Evolutionary conservation across 139 green algal genomes (phyloP).

Genomic region (Chlamydomonas sp.): DNA sequence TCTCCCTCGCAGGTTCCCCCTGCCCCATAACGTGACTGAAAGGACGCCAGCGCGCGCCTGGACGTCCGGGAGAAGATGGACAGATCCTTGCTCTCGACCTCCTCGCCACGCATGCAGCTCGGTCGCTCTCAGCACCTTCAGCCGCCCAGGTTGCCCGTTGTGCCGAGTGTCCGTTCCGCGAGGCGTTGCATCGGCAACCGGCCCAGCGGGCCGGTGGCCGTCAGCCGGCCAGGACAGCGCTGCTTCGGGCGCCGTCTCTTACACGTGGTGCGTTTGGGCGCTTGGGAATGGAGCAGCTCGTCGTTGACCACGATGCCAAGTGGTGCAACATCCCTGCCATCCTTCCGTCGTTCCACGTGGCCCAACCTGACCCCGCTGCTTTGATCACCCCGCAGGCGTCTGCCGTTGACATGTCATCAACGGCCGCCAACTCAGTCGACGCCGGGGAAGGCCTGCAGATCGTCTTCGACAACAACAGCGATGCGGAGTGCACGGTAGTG

Average conservation of each 20-base stretch:
- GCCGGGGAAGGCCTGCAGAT: conserved; percentile 47
- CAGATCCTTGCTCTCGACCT: conserved; percentile 25
- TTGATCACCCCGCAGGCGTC: background rate
- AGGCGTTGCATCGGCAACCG: conserved; percentile 9
- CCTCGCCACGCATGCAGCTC: conserved; percentile 42
- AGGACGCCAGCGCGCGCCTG: conserved; percentile 11
- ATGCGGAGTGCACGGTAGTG: conserved; percentile 59
- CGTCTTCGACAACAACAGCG: conserved; percentile 67
- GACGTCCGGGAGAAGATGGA: conserved; percentile 34
- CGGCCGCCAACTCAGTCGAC: conserved; percentile 17
- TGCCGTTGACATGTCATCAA: conserved; percentile 21
- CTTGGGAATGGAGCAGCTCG: background rate
- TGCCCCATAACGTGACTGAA: too few relatives aligned
- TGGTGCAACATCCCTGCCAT: too few relatives aligned
- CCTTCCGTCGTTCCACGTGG: too few relatives aligned
- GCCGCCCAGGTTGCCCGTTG: conserved; percentile 9
- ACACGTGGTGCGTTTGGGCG: conserved; percentile 4
- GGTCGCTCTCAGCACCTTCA: conserved; percentile 4
- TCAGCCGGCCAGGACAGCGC: background rate
- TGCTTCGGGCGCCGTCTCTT: background rate
- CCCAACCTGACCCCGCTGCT: too few relatives aligned
- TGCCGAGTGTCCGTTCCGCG: background rate
- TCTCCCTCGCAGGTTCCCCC: too few relatives aligned
- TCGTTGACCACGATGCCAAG: background rate
- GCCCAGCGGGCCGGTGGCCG: background rate